These are phyloP conservation scores for Wakefieldia striispora DNA, from an alignment of 768 basidiomycete species.

Conservation along the genomic window DNA sequence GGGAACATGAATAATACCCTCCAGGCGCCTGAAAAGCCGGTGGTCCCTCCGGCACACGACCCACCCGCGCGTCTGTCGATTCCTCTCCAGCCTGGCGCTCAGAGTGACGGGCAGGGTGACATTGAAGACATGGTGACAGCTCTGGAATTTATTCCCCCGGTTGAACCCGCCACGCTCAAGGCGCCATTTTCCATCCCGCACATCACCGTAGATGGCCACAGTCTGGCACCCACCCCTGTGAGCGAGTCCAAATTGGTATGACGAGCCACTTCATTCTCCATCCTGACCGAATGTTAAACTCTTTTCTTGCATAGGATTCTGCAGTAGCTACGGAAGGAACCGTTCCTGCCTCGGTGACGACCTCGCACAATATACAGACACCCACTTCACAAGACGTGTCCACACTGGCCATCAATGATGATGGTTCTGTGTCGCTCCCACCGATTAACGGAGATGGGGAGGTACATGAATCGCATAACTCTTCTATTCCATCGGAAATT, in stretches of 20 bases:
- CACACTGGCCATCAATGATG: conserved; percentile 43
- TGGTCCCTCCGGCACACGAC: background rate
- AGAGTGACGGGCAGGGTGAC: conserved; percentile 9
- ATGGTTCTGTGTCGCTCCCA: conserved; percentile 12
- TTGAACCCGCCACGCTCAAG: conserved; percentile 8
- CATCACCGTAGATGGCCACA: conserved; percentile 13
- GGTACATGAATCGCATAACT: conserved; percentile 3
- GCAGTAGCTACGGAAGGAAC: conserved; percentile 20
- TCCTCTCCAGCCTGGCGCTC: background rate
- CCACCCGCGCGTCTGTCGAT: conserved; percentile 16
- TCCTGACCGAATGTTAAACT: background rate
- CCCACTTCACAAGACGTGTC: conserved; percentile 14
- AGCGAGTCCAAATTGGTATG: conserved; percentile 21
- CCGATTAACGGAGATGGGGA: conserved; percentile 10
- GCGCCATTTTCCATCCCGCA: conserved; percentile 18
- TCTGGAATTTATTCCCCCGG: conserved; percentile 17
- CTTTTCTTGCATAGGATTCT: conserved; percentile 15
- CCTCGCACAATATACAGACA: conserved; percentile 1
- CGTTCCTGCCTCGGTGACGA: conserved; percentile 3
- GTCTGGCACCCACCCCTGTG: conserved; percentile 27
- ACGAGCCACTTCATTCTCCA: background rate
- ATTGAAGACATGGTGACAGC: conserved; percentile 26
- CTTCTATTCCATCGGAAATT: conserved; percentile 23
- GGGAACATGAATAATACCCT: conserved; percentile 76
- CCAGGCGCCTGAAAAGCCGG: conserved; percentile 48